Conservation (phyloP, 257 asterid genomes). For the Schizonepeta tenuifolia region DNA sequence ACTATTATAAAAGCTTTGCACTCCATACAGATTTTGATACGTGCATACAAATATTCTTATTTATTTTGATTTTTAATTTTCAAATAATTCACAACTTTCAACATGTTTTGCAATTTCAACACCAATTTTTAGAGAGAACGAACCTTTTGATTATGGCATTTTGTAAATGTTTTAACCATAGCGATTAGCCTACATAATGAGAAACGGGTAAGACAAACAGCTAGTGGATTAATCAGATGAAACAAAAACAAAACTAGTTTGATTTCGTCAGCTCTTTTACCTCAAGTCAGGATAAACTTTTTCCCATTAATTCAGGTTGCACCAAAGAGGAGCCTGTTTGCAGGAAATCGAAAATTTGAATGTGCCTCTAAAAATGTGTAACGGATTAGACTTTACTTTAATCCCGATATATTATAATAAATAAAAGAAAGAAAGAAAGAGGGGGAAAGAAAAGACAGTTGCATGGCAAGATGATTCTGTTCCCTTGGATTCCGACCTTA, state of each 20-base stretch:
- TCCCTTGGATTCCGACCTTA: conserved; percentile 31
- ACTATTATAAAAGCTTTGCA: no score
- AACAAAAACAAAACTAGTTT: background rate
- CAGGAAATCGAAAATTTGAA: background rate
- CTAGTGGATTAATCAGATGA: background rate
- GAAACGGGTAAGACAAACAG: no score
- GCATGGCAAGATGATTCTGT: conserved; percentile 28
- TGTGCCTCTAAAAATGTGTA: conserved; percentile 8
- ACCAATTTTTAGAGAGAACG: no score
- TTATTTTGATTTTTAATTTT: no score
- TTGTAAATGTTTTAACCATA: no score
- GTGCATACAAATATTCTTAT: no score
- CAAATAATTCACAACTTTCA: no score
- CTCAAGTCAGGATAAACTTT: background rate
- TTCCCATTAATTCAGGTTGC: background rate
- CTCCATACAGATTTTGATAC: no score
- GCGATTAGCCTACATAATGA: no score
- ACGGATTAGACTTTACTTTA: conserved; percentile 9
- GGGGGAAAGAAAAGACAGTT: conserved; percentile 6
- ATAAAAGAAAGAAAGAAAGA: background rate
- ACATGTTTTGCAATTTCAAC: no score
- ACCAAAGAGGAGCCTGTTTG: conserved; percentile 6
- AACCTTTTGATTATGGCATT: no score
- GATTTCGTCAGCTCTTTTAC: background rate
- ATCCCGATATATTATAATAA: background rate